Evolutionary conservation across 192 early-diverging fungal species (phyloP).

Genomic region (Coemansia sp.): DNA sequence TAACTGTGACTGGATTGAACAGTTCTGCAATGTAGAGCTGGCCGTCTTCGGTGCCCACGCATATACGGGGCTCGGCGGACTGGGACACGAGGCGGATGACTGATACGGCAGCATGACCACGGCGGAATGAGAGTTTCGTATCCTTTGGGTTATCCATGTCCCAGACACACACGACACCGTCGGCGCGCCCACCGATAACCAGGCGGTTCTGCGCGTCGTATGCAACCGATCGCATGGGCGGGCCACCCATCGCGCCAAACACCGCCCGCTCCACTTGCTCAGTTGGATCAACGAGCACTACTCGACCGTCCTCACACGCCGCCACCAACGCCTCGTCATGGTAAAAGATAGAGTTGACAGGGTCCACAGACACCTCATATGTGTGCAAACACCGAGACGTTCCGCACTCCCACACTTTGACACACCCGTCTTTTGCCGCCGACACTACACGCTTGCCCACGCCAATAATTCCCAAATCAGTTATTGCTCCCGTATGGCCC

Average conservation of each 20-base stretch:
- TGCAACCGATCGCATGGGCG: slow-evolving; percentile 36
- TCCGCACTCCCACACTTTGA: slow-evolving; percentile 51
- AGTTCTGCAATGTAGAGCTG: slow-evolving; percentile 29
- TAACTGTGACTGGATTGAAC: slow-evolving; percentile 8
- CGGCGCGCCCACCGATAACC: slow-evolving; percentile 24
- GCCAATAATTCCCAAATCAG: slow-evolving; percentile 65
- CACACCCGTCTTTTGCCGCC: slow-evolving; percentile 39
- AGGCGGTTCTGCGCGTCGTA: slow-evolving; percentile 16
- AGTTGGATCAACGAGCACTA: slow-evolving; percentile 22
- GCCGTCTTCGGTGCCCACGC: slow-evolving; percentile 45
- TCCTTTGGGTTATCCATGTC: background rate
- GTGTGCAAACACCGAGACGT: slow-evolving; percentile 17
- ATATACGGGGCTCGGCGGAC: slow-evolving; percentile 14
- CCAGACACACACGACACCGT: slow-evolving; percentile 41
- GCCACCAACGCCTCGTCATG: slow-evolving; percentile 8
- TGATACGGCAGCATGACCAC: slow-evolving; percentile 30
- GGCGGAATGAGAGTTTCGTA: slow-evolving; percentile 22
- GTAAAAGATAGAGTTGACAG: slow-evolving; percentile 31
- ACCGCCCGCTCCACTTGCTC: slow-evolving; percentile 9
- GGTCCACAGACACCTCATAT: slow-evolving; percentile 23
- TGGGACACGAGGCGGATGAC: slow-evolving; percentile 27
- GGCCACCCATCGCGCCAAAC: slow-evolving; percentile 12
- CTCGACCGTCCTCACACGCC: slow-evolving; percentile 44
- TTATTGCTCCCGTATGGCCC: slow-evolving; percentile 64
- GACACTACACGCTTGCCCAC: slow-evolving; percentile 68